phyloP scores from a whole-genome alignment of 306 rosid species.

The Corylus heterophylla region DNA sequence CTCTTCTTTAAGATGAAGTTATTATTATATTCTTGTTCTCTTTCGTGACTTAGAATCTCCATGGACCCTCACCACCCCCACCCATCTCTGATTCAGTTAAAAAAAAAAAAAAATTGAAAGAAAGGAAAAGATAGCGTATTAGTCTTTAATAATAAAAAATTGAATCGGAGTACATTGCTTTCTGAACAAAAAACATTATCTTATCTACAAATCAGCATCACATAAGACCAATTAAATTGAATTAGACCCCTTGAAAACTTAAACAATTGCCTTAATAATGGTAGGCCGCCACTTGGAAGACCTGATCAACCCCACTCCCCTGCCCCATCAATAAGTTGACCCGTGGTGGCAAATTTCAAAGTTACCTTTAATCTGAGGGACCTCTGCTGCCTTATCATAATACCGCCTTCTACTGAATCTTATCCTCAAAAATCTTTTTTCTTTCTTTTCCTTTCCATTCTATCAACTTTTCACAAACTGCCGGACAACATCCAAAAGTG shows the following conservation, averaged over 20 bases:
- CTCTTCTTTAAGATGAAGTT: not conserved
- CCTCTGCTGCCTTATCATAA: conserved; percentile 16
- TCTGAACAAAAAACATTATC: conserved; percentile 17
- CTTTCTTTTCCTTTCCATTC: not conserved
- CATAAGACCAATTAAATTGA: conserved; percentile 24
- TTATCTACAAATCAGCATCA: conserved; percentile 33
- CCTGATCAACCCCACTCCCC: conserved; percentile 22
- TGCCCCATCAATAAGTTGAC: conserved; percentile 10
- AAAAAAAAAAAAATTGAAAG: conserved; percentile 4
- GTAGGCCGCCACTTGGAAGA: conserved; percentile 25
- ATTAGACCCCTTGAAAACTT: conserved; percentile 12
- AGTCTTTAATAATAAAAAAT: conserved; percentile 30
- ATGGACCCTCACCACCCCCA: not conserved
- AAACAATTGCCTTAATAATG: conserved; percentile 21
- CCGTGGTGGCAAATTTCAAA: not conserved
- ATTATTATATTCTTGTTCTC: not conserved
- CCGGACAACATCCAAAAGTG: conserved; percentile 7
- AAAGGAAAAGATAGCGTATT: conserved; percentile 17
- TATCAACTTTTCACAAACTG: conserved; percentile 16
- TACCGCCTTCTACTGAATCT: not conserved
- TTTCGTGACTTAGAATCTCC: not conserved
- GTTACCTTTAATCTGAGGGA: not conserved
- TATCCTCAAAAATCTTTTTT: conserved; percentile 7
- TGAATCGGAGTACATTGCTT: conserved; percentile 29
- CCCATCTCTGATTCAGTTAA: not conserved